Evolutionary conservation across 768 basidiomycete species (phyloP).

Genomic region (Suillus variegatus): DNA sequence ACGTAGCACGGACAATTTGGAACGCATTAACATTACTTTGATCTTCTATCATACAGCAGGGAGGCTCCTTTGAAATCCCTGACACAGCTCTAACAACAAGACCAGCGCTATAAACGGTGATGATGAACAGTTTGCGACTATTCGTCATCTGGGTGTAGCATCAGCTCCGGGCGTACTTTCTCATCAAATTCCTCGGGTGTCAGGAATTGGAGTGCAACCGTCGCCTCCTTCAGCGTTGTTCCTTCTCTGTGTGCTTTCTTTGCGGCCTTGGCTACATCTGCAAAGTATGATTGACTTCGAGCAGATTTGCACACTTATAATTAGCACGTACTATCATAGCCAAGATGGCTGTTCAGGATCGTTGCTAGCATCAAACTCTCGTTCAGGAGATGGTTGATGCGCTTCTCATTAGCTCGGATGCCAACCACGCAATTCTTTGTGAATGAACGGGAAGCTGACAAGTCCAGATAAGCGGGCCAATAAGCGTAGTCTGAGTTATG

Average conservation of each 20-base stretch:
- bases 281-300: slow-evolving; percentile 2
- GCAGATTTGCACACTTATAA: slow-evolving; percentile 1
- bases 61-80: background rate
- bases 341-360: slow-evolving; percentile 92
- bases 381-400: slow-evolving; percentile 85
- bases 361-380: slow-evolving; percentile 98
- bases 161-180: slow-evolving; percentile 90
- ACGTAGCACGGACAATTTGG: background rate
- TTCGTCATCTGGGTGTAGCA: slow-evolving; percentile 73
- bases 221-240: slow-evolving; percentile 93
- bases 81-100: background rate
- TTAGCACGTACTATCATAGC: slow-evolving; percentile 86
- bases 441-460: slow-evolving; percentile 81
- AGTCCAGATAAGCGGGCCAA: slow-evolving; percentile 12
- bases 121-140: background rate
- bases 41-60: background rate
- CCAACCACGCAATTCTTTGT: slow-evolving; percentile 97
- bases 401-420: slow-evolving; percentile 94
- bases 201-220: slow-evolving; percentile 82
- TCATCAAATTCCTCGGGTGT: slow-evolving; percentile 91
- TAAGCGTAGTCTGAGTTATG: slow-evolving; percentile 7
- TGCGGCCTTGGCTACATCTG: slow-evolving; percentile 96
- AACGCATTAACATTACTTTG: background rate
- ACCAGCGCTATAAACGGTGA: too few relatives aligned
- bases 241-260: slow-evolving; percentile 99